phyloP scores from a whole-genome alignment of 2,329 filamentous ascomycete species.

The Neoscytalidium dimidiatum region DNA sequence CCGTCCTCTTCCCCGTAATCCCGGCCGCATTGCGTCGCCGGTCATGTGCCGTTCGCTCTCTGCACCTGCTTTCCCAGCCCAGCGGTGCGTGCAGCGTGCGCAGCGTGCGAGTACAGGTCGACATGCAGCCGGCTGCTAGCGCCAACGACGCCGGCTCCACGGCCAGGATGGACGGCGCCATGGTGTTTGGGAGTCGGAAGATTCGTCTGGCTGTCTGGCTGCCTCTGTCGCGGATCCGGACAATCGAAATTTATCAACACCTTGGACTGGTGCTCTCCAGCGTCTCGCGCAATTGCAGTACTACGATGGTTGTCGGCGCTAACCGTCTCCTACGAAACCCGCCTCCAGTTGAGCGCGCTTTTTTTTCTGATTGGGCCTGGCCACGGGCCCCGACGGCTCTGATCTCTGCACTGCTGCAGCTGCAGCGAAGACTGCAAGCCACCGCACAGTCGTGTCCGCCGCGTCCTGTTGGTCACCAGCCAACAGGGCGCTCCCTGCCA shows the following conservation, averaged over 20 bases:
- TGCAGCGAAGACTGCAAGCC: conserved; percentile 13
- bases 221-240: too few species aligned
- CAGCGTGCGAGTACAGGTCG: conserved; percentile 14
- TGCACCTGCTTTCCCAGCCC: conserved; percentile 6
- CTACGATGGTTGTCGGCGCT: too few species aligned
- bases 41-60: conserved; percentile 27
- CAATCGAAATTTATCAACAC: too few species aligned
- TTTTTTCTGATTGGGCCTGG: conserved; percentile 16
- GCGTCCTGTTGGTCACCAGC: not conserved
- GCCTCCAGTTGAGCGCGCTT: not conserved
- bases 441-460: conserved; percentile 13
- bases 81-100: not conserved
- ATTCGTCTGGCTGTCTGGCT: too few species aligned
- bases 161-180: too few species aligned
- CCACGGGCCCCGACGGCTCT: conserved; percentile 9
- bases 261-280: too few species aligned
- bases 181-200: too few species aligned
- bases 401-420: conserved; percentile 13
- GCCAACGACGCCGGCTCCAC: too few species aligned
- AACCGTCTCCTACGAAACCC: too few species aligned
- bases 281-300: too few species aligned
- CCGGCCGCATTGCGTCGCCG: conserved; percentile 29
- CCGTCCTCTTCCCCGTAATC: conserved; percentile 20
- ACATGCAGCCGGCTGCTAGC: too few species aligned
- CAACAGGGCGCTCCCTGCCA: not conserved